Evolutionary conservation across 106 monocot species (phyloP).

Genomic region (Allium fistulosum): DNA sequence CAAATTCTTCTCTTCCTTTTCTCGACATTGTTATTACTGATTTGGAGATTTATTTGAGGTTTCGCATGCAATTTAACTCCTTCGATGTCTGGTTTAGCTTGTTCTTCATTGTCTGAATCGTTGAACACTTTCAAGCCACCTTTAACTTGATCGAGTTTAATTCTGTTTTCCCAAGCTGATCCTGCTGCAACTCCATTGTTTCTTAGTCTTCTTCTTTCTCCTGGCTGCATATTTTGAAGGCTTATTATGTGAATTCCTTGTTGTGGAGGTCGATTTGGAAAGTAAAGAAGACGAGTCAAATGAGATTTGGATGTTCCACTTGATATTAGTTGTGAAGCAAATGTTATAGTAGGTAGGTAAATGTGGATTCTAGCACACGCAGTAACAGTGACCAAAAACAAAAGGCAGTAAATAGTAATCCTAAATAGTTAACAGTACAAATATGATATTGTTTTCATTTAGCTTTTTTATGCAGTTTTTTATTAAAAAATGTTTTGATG

Average conservation of each 20-base stretch:
- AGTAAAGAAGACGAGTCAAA: background rate
- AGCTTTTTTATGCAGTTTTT: too few relatives aligned
- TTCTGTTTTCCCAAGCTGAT: conserved; percentile 86
- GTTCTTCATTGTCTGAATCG: conserved; percentile 9
- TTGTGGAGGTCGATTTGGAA: too few relatives aligned
- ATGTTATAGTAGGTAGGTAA: too few relatives aligned
- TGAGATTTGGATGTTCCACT: too few relatives aligned
- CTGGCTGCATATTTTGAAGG: conserved; percentile 21
- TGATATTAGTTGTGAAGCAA: too few relatives aligned
- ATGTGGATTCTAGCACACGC: too few relatives aligned
- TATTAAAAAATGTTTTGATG: too few relatives aligned
- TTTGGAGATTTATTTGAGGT: conserved; percentile 27
- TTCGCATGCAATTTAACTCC: conserved; percentile 26
- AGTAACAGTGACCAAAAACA: too few relatives aligned
- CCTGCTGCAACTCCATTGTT: conserved; percentile 40
- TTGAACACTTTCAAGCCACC: conserved; percentile 88
- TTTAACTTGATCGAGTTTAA: conserved; percentile 72
- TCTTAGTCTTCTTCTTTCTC: conserved; percentile 15
- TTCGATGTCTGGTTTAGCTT: conserved; percentile 19
- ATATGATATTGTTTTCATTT: too few relatives aligned
- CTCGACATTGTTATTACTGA: conserved; percentile 1
- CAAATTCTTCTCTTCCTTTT: conserved; percentile 73
- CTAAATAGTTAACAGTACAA: too few relatives aligned
- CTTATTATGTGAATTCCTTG: too few relatives aligned
- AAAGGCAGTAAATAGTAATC: too few relatives aligned